Evolutionary conservation across 2,329 filamentous ascomycete genomes (phyloP), one percentile per base, ranked within the genome.

Genomic region (Colletotrichum horii): DNA sequence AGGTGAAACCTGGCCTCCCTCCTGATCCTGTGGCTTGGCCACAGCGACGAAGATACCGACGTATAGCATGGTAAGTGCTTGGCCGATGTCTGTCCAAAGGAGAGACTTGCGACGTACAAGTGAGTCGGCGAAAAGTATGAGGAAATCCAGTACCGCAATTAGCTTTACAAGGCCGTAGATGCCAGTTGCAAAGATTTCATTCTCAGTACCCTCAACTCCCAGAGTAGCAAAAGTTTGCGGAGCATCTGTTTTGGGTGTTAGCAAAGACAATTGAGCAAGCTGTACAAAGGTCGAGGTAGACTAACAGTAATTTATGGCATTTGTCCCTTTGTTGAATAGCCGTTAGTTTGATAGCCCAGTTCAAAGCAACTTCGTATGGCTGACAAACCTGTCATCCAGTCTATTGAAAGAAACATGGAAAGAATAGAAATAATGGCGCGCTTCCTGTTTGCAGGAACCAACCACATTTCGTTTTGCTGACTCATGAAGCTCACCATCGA

Each of bases 211-310:
- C 2, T 80, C 85, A 68, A 94, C 87, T 28, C 92, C 92, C 58
- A 94, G 89, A 22, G 88, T 89, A 77, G 87, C 86, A 85, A 94
- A 94, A n/a, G 94, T 89, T 2, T 89, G 91, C 0, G 92, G 91
- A 0, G 86, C 87, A 80, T 91, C 38, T 48, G 38, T 9, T 48
- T 7, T 48, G 3, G 19, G 38, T n/a, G 3, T 48, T 9, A 48
- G 38, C 38, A n/a, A 48, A 48, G 38, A 12, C n/a, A n/a, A 48
- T 48, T 19, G n/a, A 48, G 38, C 3, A n/a, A 48, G 22, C 7
- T 30, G 22, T 9, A n/a, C 38, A 48, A n/a, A 12, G 19, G 7
- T 48, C 22, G 38, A 7, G 1, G 6, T n/a, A 48, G 38, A 48
- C 38, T 48, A 19, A 48, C 38, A 70, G 43, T 75, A 71, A 38